These are phyloP conservation scores for Tillandsia leiboldiana DNA, from an alignment of 176 grass and related monocot species.

Conservation along the genomic window DNA sequence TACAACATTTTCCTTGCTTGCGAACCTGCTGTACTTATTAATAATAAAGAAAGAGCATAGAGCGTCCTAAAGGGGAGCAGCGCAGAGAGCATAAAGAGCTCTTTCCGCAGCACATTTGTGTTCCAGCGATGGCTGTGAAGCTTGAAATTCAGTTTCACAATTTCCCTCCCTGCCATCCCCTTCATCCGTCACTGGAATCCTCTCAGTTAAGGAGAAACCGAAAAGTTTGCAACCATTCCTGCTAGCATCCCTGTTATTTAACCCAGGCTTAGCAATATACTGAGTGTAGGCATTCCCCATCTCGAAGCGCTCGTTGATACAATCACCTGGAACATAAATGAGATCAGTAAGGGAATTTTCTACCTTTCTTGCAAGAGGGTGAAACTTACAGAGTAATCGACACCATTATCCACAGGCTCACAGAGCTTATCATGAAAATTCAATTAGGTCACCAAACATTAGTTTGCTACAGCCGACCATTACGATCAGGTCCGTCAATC, in stretches of 20 bases:
- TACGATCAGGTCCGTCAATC: too few relatives aligned
- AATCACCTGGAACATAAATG: conserved; percentile 25
- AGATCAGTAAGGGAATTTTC: conserved; percentile 34
- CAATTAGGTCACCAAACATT: too few relatives aligned
- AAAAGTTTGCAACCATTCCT: conserved; percentile 54
- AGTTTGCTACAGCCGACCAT: too few relatives aligned
- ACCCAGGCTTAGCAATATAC: conserved; percentile 20
- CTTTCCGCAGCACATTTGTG: conserved; percentile 39
- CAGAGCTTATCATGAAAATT: too few relatives aligned
- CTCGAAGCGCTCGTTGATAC: conserved; percentile 10
- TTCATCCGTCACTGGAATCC: conserved; percentile 24
- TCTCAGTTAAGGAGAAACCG: conserved; percentile 54
- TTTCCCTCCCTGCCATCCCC: conserved; percentile 18
- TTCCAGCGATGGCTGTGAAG: conserved; percentile 27
- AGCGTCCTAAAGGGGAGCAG: conserved; percentile 12
- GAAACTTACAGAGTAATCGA: neutral
- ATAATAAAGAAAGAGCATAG: conserved; percentile 5
- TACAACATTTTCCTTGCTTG: conserved; percentile 31
- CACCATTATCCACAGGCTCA: too few relatives aligned
- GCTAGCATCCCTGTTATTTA: conserved; percentile 19
- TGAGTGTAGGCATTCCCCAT: conserved; percentile 21
- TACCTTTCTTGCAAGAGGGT: conserved; percentile 25
- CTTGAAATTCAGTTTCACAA: conserved; percentile 20
- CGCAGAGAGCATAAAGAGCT: conserved; percentile 8
- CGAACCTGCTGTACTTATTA: conserved; percentile 28